phyloP scores from a whole-genome alignment of 139 green algal genomes.

The Nannochloris sp. region DNA sequence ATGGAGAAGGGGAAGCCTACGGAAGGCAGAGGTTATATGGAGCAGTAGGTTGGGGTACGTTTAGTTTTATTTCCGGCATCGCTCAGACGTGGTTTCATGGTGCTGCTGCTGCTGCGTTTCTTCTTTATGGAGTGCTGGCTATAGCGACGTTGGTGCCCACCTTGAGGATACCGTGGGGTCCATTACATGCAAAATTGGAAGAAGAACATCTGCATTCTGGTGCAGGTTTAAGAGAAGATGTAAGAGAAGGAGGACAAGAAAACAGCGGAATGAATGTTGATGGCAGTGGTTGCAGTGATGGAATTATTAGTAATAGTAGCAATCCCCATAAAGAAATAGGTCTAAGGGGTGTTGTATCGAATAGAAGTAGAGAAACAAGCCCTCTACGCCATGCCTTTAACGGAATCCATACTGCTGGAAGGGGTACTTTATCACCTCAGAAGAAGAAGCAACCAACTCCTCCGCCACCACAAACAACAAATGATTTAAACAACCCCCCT shows the following conservation, averaged over 20 bases:
- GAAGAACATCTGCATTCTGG: no score
- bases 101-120: constrained; percentile 14
- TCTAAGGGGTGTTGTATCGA: no score
- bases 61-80: constrained; percentile 8
- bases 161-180: constrained; percentile 3
- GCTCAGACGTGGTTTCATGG: background rate
- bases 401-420: no score
- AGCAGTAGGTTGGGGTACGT: constrained; percentile 34
- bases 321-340: no score
- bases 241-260: background rate
- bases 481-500: background rate
- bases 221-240: background rate
- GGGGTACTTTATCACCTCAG: no score
- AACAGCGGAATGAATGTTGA: background rate
- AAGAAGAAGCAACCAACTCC: background rate
- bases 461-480: background rate
- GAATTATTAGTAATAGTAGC: background rate
- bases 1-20: constrained; percentile 8
- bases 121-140: constrained; percentile 4
- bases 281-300: background rate
- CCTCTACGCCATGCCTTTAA: no score
- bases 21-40: constrained; percentile 24
- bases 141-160: background rate
- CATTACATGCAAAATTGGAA: constrained; percentile 23
- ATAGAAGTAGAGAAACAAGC: no score